Base-by-base conservation (phyloP, 2,329 filamentous ascomycete species). In the Leptographium flavum region DNA sequence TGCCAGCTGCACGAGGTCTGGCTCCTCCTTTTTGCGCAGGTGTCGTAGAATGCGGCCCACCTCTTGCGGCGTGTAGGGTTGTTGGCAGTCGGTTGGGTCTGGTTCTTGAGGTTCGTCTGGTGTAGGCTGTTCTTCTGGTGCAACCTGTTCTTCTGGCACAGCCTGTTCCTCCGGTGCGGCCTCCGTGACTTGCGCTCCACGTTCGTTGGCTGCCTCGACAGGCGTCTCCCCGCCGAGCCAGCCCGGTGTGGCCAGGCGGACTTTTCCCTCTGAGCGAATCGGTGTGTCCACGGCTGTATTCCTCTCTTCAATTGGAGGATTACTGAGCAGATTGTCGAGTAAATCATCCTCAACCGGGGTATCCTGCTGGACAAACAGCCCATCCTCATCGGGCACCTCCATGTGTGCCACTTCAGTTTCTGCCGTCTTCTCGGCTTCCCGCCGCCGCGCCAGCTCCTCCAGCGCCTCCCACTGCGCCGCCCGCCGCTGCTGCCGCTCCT, bases 1-100 rank as follows among this genome's bases (percentile, higher is more conserved):
- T 2, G 50, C 50, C 40, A 52, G 46, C 35, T 9, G 40, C 5
- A 2, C 17, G 11, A 49, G n/a, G 31, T 47, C 32, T n/a, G 46
- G 36, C 28, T 36, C 19, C 6, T 15, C 17, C 3, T 42, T 39
- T 28, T 44, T 19, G 10, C 27, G 27, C n/a, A 51, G 45, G 14
- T 33, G 27, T 8, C 27, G 3, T 13, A 52, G 8, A 3, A 52
- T 49, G 11, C 5, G 14, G n/a, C 21, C 28, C 9, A 30, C 23
- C 40, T 51, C 47, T 7, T 41, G 9, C 8, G 10, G 9, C 25
- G 25, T 27, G 25, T 6, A 5, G 25, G 25, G 10, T 27, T 5
- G 25, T 27, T 27, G 25, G 25, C 25, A n/a, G n/a, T n/a, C n/a
- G n/a, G n/a, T 27, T 27, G 25, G 25, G 6, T 27, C 25, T 5